Base-by-base conservation (phyloP, 2,329 filamentous ascomycete species). In the Ophiostoma perfectum region DNA sequence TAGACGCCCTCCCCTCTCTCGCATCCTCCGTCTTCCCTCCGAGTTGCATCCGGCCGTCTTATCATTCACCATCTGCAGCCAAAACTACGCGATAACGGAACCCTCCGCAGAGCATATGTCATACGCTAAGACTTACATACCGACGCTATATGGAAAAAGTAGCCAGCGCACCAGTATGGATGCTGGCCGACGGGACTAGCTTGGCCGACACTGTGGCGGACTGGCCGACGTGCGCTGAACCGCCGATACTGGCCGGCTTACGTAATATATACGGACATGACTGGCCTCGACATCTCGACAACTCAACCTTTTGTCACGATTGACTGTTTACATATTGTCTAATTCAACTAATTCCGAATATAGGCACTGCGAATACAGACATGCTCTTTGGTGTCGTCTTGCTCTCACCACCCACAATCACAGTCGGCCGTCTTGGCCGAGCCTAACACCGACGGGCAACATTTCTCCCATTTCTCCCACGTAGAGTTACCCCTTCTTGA, bases 161-260 rank as follows among this genome's bases (percentile, higher is more conserved):
- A 27, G 27, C 27, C 27, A 27, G 27, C 27, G 27, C 27, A 1
- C 27, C 27, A 27, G 27, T 27, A 27, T 27, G 27, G 11, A 38
- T 12, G 55, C 55, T 60, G 55, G 55, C 55, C 55, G 55, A 60
- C 55, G 55, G 27, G 55, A 55, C 55, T 60, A 60, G 55, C 55
- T 60, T 60, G 55, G 27, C 55, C 18, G 49, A 55, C 49, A 36
- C n/a, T 5, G 11, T 60, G 12, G 55, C 55, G 55, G 55, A 60
- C 55, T 36, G 55, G n/a, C 55, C 55, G 55, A 60, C 55, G 38
- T 27, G 27, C 27, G 27, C 27, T 27, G 27, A 2, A 27, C 27
- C 27, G 27, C 27, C 27, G 49, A 47, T 18, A 9, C 18, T 11
- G 8, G n/a, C 4, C 4, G 27, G 27, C 36, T 60, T 60, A 60